Evolutionary conservation across 768 basidiomycete genomes (phyloP).

Genomic region (Agaricus blazei): DNA sequence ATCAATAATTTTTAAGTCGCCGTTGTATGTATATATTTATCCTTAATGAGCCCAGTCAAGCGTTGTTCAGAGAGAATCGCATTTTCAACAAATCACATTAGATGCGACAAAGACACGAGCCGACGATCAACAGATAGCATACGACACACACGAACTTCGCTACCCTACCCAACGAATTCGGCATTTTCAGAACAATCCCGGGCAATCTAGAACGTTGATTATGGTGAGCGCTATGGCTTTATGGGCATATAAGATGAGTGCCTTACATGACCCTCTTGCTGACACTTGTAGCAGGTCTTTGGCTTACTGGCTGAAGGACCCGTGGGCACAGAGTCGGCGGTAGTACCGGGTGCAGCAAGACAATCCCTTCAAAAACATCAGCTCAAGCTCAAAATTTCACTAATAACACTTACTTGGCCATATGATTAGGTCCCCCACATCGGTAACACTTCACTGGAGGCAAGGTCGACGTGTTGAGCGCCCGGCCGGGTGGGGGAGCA

Average conservation of each 20-base stretch:
- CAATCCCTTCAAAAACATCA: constrained; percentile 53
- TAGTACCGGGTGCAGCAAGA: constrained; percentile 63
- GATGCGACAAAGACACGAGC: constrained; percentile 1
- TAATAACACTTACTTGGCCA: constrained; percentile 54
- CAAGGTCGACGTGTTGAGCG: constrained; percentile 68
- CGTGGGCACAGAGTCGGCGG: constrained; percentile 39
- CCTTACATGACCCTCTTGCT: constrained; percentile 83
- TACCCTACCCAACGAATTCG: constrained; percentile 43
- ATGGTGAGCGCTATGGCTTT: constrained; percentile 2
- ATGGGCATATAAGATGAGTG: background rate
- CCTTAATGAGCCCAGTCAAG: too few species aligned
- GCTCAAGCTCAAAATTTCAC: background rate
- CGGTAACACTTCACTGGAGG: constrained; percentile 87
- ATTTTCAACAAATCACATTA: constrained; percentile 4
- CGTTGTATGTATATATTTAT: background rate
- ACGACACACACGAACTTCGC: background rate
- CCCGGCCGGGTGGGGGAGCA: constrained; percentile 68
- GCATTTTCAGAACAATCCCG: constrained; percentile 57
- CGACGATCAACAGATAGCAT: background rate
- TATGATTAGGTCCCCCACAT: constrained; percentile 85
- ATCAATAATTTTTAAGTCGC: background rate
- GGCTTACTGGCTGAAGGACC: constrained; percentile 40
- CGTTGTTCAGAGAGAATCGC: background rate
- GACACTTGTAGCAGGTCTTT: constrained; percentile 88
- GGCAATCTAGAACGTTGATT: constrained; percentile 41